Percentiles rank a stretch among this genome's conserved stretches.
phyloP scores from a whole-genome alignment of 148 eudicot species.

The Rhododendron henanense region DNA sequence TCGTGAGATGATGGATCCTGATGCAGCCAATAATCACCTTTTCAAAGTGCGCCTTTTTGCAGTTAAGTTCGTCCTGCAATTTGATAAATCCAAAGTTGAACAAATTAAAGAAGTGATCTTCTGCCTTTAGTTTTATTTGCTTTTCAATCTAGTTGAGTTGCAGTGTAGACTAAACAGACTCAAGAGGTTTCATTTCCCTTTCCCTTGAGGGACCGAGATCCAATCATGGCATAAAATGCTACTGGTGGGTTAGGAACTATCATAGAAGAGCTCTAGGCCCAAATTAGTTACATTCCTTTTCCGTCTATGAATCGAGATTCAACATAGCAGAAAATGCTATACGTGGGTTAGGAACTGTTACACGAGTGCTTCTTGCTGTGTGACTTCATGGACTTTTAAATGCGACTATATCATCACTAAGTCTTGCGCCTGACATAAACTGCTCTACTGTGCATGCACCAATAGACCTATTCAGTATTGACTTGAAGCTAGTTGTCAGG shows the following conservation, averaged over 20 bases:
- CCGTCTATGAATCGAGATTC: neutral
- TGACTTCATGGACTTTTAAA: neutral
- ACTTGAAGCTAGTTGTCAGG: neutral
- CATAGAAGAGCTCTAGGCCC: neutral
- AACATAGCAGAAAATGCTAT: neutral
- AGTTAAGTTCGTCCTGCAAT: constrained; percentile 35
- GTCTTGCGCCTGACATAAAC: neutral
- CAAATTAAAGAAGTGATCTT: neutral
- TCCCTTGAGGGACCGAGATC: neutral
- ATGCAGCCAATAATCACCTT: constrained; percentile 32
- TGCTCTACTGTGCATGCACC: neutral
- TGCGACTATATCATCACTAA: neutral
- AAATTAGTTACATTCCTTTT: neutral
- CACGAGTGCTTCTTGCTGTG: neutral
- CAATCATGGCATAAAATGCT: neutral
- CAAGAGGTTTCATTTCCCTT: neutral
- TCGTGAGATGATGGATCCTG: constrained; percentile 44
- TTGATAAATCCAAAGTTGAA: neutral
- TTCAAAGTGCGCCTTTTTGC: constrained; percentile 38
- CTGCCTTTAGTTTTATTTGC: neutral
- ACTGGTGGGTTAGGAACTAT: neutral
- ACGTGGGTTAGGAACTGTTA: neutral
- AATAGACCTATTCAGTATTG: neutral
- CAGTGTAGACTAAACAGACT: neutral
- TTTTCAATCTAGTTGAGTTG: neutral